Percentiles rank a stretch among this genome's conserved stretches.
phyloP scores from a whole-genome alignment of 2,329 filamentous ascomycete species.

The Fusarium haematococcum region DNA sequence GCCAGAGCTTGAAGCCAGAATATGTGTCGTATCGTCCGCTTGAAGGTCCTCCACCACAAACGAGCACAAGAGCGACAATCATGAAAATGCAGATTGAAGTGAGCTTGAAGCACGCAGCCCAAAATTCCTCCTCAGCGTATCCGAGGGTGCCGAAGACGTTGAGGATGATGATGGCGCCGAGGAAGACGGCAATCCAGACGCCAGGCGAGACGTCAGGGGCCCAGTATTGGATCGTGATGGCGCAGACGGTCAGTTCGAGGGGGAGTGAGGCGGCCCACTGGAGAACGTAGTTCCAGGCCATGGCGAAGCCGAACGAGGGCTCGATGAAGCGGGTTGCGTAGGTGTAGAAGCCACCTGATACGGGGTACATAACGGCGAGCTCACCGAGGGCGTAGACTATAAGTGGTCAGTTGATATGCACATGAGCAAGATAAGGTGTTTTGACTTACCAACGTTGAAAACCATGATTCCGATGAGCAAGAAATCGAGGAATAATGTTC shows the following conservation, averaged over 20 bases:
- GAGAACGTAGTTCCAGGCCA: constrained; percentile 63
- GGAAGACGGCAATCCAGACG: constrained; percentile 59
- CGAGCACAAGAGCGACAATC: constrained; percentile 69
- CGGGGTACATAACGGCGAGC: constrained; percentile 70
- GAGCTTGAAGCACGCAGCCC: constrained; percentile 67
- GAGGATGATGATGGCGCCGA: constrained; percentile 61
- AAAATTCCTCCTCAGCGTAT: constrained; percentile 68
- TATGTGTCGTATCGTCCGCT: constrained; percentile 57
- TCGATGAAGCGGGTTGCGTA: constrained; percentile 61
- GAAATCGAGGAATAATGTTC: constrained; percentile 62
- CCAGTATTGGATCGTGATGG: constrained; percentile 59
- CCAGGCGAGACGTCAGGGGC: constrained; percentile 51
- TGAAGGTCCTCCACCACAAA: constrained; percentile 67
- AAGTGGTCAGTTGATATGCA: neutral
- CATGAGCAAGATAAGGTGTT: fast-evolving
- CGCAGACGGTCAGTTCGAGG: constrained; percentile 56
- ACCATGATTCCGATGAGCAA: constrained; percentile 70
- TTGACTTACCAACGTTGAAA: constrained; percentile 59
- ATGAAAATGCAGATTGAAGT: constrained; percentile 70
- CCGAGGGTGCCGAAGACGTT: constrained; percentile 68
- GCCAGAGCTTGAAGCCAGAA: constrained; percentile 53
- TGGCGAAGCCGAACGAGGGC: constrained; percentile 66
- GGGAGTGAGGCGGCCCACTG: constrained; percentile 57
- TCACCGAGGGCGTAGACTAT: constrained; percentile 69
- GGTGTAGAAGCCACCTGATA: constrained; percentile 68